Base-by-base conservation (phyloP, 257 asterid species). In the Salvia splendens region DNA sequence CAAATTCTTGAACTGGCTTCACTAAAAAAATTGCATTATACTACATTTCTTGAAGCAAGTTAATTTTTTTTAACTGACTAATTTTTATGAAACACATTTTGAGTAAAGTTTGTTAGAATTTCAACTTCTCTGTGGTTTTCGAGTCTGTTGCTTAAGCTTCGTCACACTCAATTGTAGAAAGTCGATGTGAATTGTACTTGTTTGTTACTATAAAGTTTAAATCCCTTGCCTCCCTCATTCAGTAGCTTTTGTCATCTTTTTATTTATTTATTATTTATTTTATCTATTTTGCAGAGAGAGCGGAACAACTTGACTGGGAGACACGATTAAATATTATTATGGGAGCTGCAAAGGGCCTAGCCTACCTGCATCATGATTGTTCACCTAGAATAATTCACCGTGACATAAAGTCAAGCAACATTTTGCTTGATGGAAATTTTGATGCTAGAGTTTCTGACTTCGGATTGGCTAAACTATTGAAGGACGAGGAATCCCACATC, bases 281-380 rank as follows among this genome's bases (percentile, higher is more conserved):
- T 33, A 3, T 33, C 38, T 33, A 0, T 50, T 60, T 46, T 65
- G 45, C 83, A 84, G 98, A 83, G 61, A 89, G 85, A 76, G 80
- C 83, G 43, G 97, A 92, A 86, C 93, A 82, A 63, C 75, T 92
- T 53, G 98, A 92, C 43, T 89, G 98, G 98, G 97, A 84, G 80
- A 83, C 93, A 69, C 91, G 98, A 56, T 72, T 89, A 67, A 87
- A 86, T 73, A 83, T 92, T 70, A 83, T 92, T 49, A 78, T 83
- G 84, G 98, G 98, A 81, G 96, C 98, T 68, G 95, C 96, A 41
- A 87, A 89, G 79, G 96, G 98, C 71, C 84, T 92, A 9, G 93
- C 97, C 9, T 92, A 92, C 81, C 81, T 92, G 77, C 98, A 92
- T 82, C 98, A 87, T 78, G 97, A 92, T 66, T 92, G 97, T 80